Base-by-base conservation (phyloP, 75 land plant species). In the Cupressus sempervirens region DNA sequence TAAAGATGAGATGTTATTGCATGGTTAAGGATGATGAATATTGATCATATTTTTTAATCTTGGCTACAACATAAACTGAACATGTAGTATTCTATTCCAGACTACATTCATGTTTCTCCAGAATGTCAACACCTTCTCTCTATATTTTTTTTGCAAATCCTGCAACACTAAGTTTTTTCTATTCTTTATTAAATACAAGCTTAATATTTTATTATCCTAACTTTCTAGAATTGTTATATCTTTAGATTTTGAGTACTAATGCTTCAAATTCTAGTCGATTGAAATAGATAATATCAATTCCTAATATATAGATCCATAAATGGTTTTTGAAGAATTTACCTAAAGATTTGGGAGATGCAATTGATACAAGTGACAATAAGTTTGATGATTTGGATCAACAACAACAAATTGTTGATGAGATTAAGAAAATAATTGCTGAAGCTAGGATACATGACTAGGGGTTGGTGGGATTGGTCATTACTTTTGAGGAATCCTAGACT, bases 271-370 rank as follows among this genome's bases (percentile, higher is more conserved):
- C 48, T 35, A 65, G 62, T 43, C 3, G 18, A 15, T 50, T 14
- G 36, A 52, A 38, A 72, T 90, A 96, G 98, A 92, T 96, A 83
- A 96, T 96, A 70, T 88, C 93, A 3, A 94, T 96, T 32, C 88
- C 89, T n/a, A 96, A 96, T 86, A 94, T 96, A 12, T 87, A 86
- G 45, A 92, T 90, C 86, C 98, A 96, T 43, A 91, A 93, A 50
- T 96, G 98, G 98, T 96, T 96, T 83, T 85, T 93, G 83, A 94
- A 91, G 89, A 96, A 96, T 85, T 91, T 96, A 34, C 96, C 98
- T 13, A 88, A 87, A 48, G 98, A 93, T 77, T 90, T 96, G 30
- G 83, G 92, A 91, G 91, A 93, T 58, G 96, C 93, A 12, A 62
- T 40, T 82, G 89, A 85, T 53, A 83, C 48, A 43, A 91, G 76